Evolutionary conservation across 306 rosid genomes (phyloP), one percentile per base, ranked within the genome.

Genomic region (Canavalia gladiata): DNA sequence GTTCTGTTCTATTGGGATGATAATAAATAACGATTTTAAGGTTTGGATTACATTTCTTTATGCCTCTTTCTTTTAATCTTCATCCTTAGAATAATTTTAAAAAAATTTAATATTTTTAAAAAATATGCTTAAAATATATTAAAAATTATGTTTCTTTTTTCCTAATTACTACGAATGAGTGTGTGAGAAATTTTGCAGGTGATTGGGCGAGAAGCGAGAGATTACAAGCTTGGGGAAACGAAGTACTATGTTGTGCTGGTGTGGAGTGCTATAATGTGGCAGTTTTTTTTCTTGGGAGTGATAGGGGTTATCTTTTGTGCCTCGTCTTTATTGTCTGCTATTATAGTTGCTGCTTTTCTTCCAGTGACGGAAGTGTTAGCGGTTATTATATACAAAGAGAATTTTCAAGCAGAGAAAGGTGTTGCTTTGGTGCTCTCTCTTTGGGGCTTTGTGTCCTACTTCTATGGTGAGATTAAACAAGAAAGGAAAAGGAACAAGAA

Each of bases 391-490:
- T 94, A 82, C 86, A 56, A 75, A 34, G 97, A 94, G 81, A 92
- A 30, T 7, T 94, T 95, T 70, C 82, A 87, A 39, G 87, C 90
- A 8, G 92, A 90, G 66, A 95, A 92, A 35, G 97, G 92, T 4
- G 86, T 95, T 3, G 80, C 97, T 25, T 83, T 94, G 84, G 95
- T 35, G 7, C 91, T 95, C 6, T 88, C 93, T 59, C 90, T 92
- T 0, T 92, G 97, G 97, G 98, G 98, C 0, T 90, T 95, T 74
- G 82, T 83, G 59, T 94, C 97, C 2, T 95, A 92, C 76, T 91
- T 95, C 55, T 92, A 88, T n/a, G 97, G 97, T 5, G 98, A 90
- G 67, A 50, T 84, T 1, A 89, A 91, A 85, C 81, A 84, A 31
- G 57, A 5, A 49, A 85, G 81, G 66, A 51, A 88, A 59, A 84